Percentiles rank a stretch among this genome's conserved stretches.
phyloP scores from a whole-genome alignment of 805 yeast species.

The Candida insectalens region DNA sequence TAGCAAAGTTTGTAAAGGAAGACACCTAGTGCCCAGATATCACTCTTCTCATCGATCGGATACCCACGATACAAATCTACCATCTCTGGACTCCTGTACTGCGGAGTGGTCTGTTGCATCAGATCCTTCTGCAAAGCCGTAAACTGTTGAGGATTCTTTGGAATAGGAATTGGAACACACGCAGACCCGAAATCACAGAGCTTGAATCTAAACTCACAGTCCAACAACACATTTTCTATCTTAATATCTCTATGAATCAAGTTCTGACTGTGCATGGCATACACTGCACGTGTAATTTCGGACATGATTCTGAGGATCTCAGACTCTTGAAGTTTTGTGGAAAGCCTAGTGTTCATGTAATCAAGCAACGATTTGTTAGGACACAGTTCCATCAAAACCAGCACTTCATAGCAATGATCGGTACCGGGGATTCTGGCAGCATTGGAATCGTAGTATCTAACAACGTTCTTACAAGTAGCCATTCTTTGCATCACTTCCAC shows the following conservation, averaged over 20 bases:
- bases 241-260: constrained; percentile 89
- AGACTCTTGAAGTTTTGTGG: constrained; percentile 63
- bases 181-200: constrained; percentile 94
- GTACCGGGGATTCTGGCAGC: constrained; percentile 60
- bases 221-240: constrained; percentile 87
- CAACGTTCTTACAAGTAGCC: constrained; percentile 69
- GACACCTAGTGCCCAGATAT: constrained; percentile 95
- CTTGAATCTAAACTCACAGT: constrained; percentile 58
- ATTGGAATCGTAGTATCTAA: constrained; percentile 89
- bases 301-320: constrained; percentile 79
- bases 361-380: constrained; percentile 81
- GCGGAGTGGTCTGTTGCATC: constrained; percentile 88
- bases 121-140: constrained; percentile 76
- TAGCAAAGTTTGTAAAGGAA: constrained; percentile 84
- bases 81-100: constrained; percentile 95
- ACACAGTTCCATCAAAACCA: constrained; percentile 89
- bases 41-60: constrained; percentile 87
- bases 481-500: constrained; percentile 95
- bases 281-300: constrained; percentile 71
- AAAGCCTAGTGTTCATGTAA: constrained; percentile 78
- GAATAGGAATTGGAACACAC: constrained; percentile 60
- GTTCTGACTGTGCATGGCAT: constrained; percentile 74
- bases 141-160: constrained; percentile 64
- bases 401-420: constrained; percentile 62
- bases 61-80: constrained; percentile 73